Percentiles rank a stretch among this genome's conserved stretches.
Evolutionary conservation across 2,329 filamentous ascomycete species (phyloP).

Genomic region (Pyrenochaeta sp.): DNA sequence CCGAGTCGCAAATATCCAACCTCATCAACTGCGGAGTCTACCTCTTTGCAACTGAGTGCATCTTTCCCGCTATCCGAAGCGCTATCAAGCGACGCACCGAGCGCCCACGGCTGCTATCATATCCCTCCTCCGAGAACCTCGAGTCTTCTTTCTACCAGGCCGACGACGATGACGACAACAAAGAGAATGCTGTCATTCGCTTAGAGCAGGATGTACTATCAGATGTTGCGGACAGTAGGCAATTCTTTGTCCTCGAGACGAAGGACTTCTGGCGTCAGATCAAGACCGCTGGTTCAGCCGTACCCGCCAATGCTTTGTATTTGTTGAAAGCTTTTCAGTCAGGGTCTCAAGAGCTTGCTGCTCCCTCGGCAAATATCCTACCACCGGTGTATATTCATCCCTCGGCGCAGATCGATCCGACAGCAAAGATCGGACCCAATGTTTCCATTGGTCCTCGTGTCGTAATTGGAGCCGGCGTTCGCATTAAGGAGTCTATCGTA

Average conservation of each 20-base stretch:
- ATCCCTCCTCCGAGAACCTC: conserved; percentile 94
- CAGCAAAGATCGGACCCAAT: conserved; percentile 95
- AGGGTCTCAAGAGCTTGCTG: conserved; percentile 80
- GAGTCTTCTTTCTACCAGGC: conserved; percentile 70
- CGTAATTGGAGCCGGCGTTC: conserved; percentile 82
- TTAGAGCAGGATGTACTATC: conserved; percentile 97
- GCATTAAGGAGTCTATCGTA: conserved; percentile 95
- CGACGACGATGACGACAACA: conserved; percentile 74
- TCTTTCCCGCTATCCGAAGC: conserved; percentile 93
- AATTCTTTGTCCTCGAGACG: conserved; percentile 98
- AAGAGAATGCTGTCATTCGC: conserved; percentile 86
- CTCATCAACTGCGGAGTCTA: conserved; percentile 99
- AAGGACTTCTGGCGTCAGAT: conserved; percentile 99
- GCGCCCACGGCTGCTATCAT: conserved; percentile 89
- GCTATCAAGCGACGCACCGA: conserved; percentile 96
- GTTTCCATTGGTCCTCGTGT: conserved; percentile 95
- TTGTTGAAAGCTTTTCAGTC: conserved; percentile 91
- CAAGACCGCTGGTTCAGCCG: conserved; percentile 97
- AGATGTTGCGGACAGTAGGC: conserved; percentile 94
- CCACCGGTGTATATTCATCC: conserved; percentile 96
- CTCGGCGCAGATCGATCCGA: conserved; percentile 86
- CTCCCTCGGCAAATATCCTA: conserved; percentile 85
- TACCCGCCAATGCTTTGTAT: conserved; percentile 96
- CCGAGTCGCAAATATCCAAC: conserved; percentile 96
- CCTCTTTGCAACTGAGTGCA: conserved; percentile 92